Conservation (phyloP, 2,329 filamentous ascomycete genomes). For the Diaporthe citri region DNA sequence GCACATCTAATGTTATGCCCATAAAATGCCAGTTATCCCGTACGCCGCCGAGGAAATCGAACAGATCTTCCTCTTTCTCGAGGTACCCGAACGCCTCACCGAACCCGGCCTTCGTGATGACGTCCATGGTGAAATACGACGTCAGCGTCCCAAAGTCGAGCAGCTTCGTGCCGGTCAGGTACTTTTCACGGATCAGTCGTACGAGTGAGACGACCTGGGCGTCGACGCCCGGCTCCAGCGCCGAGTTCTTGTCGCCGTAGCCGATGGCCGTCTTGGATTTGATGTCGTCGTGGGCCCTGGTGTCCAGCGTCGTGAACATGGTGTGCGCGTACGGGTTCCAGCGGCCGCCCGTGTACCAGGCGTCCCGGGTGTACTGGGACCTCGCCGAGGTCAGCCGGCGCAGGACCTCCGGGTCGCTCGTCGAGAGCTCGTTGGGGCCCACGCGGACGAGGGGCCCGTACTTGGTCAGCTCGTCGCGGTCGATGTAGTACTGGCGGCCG, state of each 20-base stretch:
- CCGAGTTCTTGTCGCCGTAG: slow-evolving; percentile 42
- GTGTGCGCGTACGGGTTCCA: slow-evolving; percentile 17
- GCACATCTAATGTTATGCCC: slow-evolving; percentile 55
- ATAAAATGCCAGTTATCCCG: slow-evolving; percentile 54
- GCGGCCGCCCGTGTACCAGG: slow-evolving; percentile 17
- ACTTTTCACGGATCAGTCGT: neutral
- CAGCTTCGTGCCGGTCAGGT: slow-evolving; percentile 36
- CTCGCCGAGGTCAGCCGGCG: slow-evolving; percentile 47
- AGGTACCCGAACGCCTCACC: slow-evolving; percentile 60
- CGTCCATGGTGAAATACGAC: slow-evolving; percentile 64
- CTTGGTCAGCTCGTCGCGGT: slow-evolving; percentile 42
- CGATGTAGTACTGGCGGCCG: slow-evolving; percentile 45
- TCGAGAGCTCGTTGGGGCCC: slow-evolving; percentile 53
- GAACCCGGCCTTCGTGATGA: slow-evolving; percentile 62
- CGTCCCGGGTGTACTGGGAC: slow-evolving; percentile 45
- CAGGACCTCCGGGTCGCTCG: slow-evolving; percentile 49
- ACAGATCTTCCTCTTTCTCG: slow-evolving; percentile 56
- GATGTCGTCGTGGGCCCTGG: slow-evolving; percentile 46
- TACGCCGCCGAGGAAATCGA: slow-evolving; percentile 58
- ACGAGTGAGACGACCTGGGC: neutral
- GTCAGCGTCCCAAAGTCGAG: slow-evolving; percentile 60
- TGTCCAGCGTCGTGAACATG: slow-evolving; percentile 39
- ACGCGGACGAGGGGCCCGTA: slow-evolving; percentile 50
- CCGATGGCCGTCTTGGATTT: slow-evolving; percentile 47
- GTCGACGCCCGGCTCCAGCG: slow-evolving; percentile 43